phyloP scores from a whole-genome alignment of 495 filamentous ascomycete species.

The Hyaloscypha finlandica region DNA sequence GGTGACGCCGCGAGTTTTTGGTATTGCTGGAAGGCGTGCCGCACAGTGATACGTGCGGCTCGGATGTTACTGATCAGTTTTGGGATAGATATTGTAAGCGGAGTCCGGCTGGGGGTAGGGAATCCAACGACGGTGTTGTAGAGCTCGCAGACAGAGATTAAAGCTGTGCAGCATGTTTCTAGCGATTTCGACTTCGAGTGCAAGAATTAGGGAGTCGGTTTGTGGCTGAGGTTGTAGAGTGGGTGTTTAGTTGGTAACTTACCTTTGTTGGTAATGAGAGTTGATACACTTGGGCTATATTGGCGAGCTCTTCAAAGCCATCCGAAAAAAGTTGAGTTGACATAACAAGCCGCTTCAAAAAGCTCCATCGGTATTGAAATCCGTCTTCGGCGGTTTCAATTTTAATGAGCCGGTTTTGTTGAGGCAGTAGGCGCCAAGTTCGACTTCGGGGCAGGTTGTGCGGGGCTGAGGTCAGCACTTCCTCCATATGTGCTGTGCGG shows the following conservation, averaged over 20 bases:
- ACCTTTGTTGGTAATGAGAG: neutral
- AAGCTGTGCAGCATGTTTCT: conserved; percentile 3
- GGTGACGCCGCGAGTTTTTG: neutral
- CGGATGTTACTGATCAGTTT: conserved; percentile 6
- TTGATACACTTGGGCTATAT: conserved; percentile 6
- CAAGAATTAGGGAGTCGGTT: neutral
- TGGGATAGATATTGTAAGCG: neutral
- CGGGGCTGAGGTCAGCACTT: neutral
- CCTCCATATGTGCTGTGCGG: conserved; percentile 1
- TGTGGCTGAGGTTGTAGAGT: neutral
- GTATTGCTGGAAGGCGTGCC: conserved; percentile 4
- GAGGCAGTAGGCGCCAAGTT: conserved; percentile 1
- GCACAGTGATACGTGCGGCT: neutral
- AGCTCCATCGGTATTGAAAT: conserved; percentile 6
- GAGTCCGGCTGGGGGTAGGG: neutral
- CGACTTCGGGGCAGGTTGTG: conserved; percentile 2
- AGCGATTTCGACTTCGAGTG: neutral
- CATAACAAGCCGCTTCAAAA: neutral
- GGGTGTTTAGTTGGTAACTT: neutral
- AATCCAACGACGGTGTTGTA: neutral
- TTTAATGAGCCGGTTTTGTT: neutral
- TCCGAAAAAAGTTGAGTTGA: conserved; percentile 4
- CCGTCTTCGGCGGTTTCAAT: neutral
- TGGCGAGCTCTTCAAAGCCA: conserved; percentile 1
- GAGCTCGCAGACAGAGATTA: conserved; percentile 10